Conservation (phyloP, 148 eudicot species). For the Camellia japonica region DNA sequence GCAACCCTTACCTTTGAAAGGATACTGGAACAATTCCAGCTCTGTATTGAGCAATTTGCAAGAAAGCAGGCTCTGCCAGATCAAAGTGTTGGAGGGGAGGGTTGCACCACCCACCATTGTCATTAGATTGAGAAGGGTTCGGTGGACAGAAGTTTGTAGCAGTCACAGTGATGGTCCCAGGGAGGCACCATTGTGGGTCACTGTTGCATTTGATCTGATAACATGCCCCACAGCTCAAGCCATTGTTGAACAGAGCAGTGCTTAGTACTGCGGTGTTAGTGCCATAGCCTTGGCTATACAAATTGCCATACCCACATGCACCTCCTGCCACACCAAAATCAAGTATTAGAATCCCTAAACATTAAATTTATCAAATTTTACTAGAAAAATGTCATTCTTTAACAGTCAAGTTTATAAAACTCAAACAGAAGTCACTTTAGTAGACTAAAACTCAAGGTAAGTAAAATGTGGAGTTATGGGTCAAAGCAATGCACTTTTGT, state of each 20-base stretch:
- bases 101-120: constrained; percentile 35
- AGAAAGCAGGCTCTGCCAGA: constrained; percentile 36
- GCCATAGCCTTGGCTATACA: constrained; percentile 65
- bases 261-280: constrained; percentile 78
- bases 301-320: constrained; percentile 77
- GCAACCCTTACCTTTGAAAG: constrained; percentile 15
- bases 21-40: constrained; percentile 35
- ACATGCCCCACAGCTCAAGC: constrained; percentile 27
- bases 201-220: constrained; percentile 20
- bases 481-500: no score
- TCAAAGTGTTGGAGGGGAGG: constrained; percentile 33
- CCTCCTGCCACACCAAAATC: constrained; percentile 41
- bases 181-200: constrained; percentile 25
- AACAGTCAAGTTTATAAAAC: no score
- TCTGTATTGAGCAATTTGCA: constrained; percentile 27
- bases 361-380: no score
- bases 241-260: constrained; percentile 67
- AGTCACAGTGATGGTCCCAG: constrained; percentile 21
- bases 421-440: no score
- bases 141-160: constrained; percentile 30
- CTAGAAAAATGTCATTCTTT: no score
- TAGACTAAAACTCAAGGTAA: no score
- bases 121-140: constrained; percentile 16
- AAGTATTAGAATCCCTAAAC: neutral
- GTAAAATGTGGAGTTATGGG: neutral